These are phyloP conservation scores for Hyphopichia homilentoma DNA, from an alignment of 805 yeast genomes.

Conservation along the genomic window DNA sequence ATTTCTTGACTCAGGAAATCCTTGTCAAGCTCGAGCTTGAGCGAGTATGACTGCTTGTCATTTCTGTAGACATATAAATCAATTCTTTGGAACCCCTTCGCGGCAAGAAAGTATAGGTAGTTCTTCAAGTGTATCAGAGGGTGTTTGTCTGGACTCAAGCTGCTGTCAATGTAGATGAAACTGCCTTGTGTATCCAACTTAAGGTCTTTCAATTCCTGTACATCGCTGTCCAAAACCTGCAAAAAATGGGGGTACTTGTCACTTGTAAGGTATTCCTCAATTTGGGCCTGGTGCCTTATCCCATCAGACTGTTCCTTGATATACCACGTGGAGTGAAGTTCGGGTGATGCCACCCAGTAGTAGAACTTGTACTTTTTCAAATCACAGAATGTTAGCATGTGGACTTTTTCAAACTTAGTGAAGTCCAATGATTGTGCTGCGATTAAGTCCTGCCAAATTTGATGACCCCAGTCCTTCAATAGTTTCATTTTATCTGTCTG, in stretches of 20 bases:
- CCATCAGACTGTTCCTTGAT: slow-evolving; percentile 7
- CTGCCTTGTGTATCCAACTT: slow-evolving; percentile 1
- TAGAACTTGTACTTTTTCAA: slow-evolving; percentile 82
- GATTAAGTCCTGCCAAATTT: slow-evolving; percentile 17
- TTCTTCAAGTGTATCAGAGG: slow-evolving; percentile 60
- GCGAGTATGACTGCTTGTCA: slow-evolving; percentile 12
- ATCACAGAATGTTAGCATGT: slow-evolving; percentile 70
- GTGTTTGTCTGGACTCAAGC: slow-evolving; percentile 16
- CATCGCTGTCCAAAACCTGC: slow-evolving; percentile 9
- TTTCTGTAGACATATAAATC: slow-evolving; percentile 22
- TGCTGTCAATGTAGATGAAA: slow-evolving; percentile 31
- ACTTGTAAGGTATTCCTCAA: slow-evolving; percentile 1
- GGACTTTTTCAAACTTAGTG: slow-evolving; percentile 32
- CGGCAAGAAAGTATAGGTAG: slow-evolving; percentile 46
- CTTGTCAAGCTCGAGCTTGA: slow-evolving; percentile 13
- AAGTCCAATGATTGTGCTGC: slow-evolving; percentile 27
- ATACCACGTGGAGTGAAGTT: slow-evolving; percentile 52
- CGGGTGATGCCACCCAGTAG: slow-evolving; percentile 88
- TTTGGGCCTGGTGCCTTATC: neutral
- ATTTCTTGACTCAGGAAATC: slow-evolving; percentile 5
- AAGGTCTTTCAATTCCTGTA: slow-evolving; percentile 1
- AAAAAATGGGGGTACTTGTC: slow-evolving; percentile 7
- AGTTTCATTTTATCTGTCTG: slow-evolving; percentile 57
- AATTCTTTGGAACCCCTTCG: slow-evolving; percentile 15
- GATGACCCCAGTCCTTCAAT: slow-evolving; percentile 39